Base-by-base conservation (phyloP, 2,329 filamentous ascomycete species). In the Thelonectria blattea region DNA sequence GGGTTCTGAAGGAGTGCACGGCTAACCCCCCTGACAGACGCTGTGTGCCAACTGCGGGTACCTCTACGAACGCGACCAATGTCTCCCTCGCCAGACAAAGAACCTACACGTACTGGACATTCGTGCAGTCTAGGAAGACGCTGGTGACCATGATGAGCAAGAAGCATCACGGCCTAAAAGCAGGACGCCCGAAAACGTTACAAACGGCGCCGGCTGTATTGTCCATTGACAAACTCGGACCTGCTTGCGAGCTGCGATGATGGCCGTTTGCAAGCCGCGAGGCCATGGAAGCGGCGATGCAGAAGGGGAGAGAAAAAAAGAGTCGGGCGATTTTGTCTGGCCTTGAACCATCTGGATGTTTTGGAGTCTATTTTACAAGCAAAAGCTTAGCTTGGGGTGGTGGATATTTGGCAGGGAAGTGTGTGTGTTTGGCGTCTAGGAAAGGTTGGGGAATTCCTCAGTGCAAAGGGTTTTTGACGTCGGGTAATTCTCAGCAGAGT, bases 31-130 rank as follows among this genome's bases (percentile, higher is more conserved):
- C 18, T 60, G 8, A 30, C 67, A 93, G 91, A 90, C 91, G 30
- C 86, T 98, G 4, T 98, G 94, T 80, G 91, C 93, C 77, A 97
- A 96, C 74, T 98, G 94, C 74, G 94, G 93, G 58, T 89, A 93
- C 68, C 79, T 94, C 18, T 97, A 91, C 74, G 94, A 97, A 77
- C 89, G 92, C 56, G 91, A 96, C 76, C 90, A 91, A 76, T 88
- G 89, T 65, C 83, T 97, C 0, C 93, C 94, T 9, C 75, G 77
- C 22, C 78, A 78, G 63, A 79, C 73, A 45, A 76, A 76, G 71
- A 78, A 79, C 62, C 68, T 79, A 51, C 74, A 79, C 67, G 58
- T 75, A 54, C 65, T 73, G 56, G 72, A 75, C 55, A 64, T 73
- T 53, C 74, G 73, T 56, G 67, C 67, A 50, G 69, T 67, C 60